Evolutionary conservation across 768 basidiomycete genomes (phyloP), one percentile per base, ranked within the genome.

Genomic region (Mycena venus): DNA sequence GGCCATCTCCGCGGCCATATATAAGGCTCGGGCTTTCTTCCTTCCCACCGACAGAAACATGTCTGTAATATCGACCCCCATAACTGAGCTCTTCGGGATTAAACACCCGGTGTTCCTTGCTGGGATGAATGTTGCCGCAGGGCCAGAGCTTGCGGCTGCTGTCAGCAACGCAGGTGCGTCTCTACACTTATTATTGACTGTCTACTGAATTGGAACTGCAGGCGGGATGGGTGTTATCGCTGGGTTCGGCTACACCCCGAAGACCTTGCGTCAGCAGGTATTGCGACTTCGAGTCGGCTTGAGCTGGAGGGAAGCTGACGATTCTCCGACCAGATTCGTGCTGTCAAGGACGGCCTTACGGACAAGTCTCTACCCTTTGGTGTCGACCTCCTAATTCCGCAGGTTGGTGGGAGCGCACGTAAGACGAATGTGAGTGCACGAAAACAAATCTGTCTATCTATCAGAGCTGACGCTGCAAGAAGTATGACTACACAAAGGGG

Each of bases 181-280:
- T 14, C n/a, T 23, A 12, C 17, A 2, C 51, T 27, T 6, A 2
- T 19, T 27, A 5, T 1, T 32, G 6, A 23, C 2, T 34, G 91
- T 38, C 36, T 40, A 38, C 6, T 58, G 91, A 91, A 92, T 92
- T 75, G 90, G 91, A 19, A 90, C 91, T 25, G 90, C 90, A 11
- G 92, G 92, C 90, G 97, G 97, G 61, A 79, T 98, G 38, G 97
- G 97, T 75, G 96, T 98, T 63, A 96, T 99, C 75, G 97, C 97
- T 38, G 97, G 97, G 64, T 87, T 95, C 32, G 95, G 95, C 0
- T 96, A 95, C 80, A 95, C 96, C 4, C 95, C 95, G 27, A 95
- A 94, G 83, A 87, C 96, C 66, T 88, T 96, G 25, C 90, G 93
- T 51, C 87, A 90, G 77, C 96, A 96, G 89, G 95, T 95, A 72